Conservation (phyloP, 768 basidiomycete genomes). For the Naematelia encephala region DNA sequence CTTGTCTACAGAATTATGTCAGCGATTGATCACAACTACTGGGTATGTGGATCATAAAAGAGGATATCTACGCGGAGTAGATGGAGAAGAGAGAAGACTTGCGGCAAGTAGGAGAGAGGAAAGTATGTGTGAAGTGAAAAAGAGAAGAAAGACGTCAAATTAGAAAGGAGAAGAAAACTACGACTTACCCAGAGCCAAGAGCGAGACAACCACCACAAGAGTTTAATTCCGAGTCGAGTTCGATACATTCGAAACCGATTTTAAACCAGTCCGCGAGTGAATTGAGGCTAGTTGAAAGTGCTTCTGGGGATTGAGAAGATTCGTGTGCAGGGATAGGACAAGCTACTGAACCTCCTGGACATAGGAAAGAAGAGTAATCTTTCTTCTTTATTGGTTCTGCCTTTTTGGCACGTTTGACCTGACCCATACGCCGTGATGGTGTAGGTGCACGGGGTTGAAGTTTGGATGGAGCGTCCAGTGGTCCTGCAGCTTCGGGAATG, state of each 20-base stretch:
- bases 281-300: slow-evolving; percentile 33
- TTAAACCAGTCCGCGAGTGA: slow-evolving; percentile 50
- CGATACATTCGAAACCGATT: slow-evolving; percentile 51
- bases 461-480: slow-evolving; percentile 23
- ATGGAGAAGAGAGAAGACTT: not conserved
- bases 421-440: slow-evolving; percentile 42
- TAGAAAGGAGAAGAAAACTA: not conserved
- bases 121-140: not conserved
- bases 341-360: slow-evolving; percentile 45
- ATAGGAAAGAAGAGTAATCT: slow-evolving; percentile 51
- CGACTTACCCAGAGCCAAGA: slow-evolving; percentile 47
- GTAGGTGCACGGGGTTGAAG: slow-evolving; percentile 35
- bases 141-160: not conserved
- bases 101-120: slow-evolving; percentile 1
- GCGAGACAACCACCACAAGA: slow-evolving; percentile 51
- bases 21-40: slow-evolving; percentile 2
- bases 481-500: slow-evolving; percentile 15
- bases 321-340: slow-evolving; percentile 41
- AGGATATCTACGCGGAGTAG: too few species aligned
- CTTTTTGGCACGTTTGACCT: slow-evolving; percentile 23
- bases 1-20: slow-evolving; percentile 34
- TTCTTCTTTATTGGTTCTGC: slow-evolving; percentile 41
- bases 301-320: slow-evolving; percentile 23
- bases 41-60: not conserved
- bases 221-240: slow-evolving; percentile 47